Evolutionary conservation across 805 yeast species (phyloP).

Genomic region (Danielia reshetovae): DNA sequence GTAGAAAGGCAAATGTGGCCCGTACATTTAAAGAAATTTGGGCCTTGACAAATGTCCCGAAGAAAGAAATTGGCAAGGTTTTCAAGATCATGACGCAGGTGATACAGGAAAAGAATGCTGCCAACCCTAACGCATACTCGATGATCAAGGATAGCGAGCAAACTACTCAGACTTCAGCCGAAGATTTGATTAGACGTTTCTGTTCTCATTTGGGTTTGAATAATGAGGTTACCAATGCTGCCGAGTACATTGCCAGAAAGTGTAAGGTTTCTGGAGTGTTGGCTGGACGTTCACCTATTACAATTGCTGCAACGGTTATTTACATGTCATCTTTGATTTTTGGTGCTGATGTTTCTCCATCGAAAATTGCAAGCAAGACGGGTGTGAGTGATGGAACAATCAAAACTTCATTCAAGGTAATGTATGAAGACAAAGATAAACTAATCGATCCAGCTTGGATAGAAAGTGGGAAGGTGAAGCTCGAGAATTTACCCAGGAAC

Average conservation of each 20-base stretch:
- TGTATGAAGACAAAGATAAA: slow-evolving; percentile 63
- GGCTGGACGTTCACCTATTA: slow-evolving; percentile 95
- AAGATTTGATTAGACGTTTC: slow-evolving; percentile 90
- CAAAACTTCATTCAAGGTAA: slow-evolving; percentile 80
- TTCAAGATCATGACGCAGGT: slow-evolving; percentile 72
- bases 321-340: slow-evolving; percentile 92
- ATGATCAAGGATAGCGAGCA: slow-evolving; percentile 48
- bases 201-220: slow-evolving; percentile 91
- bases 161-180: slow-evolving; percentile 86
- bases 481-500: slow-evolving; percentile 39
- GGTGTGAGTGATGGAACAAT: slow-evolving; percentile 98
- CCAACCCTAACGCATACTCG: slow-evolving; percentile 39
- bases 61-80: slow-evolving; percentile 90
- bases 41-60: slow-evolving; percentile 89
- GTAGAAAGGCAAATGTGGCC: slow-evolving; percentile 89
- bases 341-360: slow-evolving; percentile 68
- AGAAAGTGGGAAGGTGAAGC: slow-evolving; percentile 57
- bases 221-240: slow-evolving; percentile 83
- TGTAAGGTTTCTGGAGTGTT: slow-evolving; percentile 89
- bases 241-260: slow-evolving; percentile 86
- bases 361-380: slow-evolving; percentile 82
- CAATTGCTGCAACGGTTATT: slow-evolving; percentile 96
- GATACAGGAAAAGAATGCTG: slow-evolving; percentile 52
- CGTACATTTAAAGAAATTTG: slow-evolving; percentile 95
- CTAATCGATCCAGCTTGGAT: slow-evolving; percentile 79